phyloP scores from a whole-genome alignment of 2,329 filamentous ascomycete genomes.

The Trichophyton rubrum region DNA sequence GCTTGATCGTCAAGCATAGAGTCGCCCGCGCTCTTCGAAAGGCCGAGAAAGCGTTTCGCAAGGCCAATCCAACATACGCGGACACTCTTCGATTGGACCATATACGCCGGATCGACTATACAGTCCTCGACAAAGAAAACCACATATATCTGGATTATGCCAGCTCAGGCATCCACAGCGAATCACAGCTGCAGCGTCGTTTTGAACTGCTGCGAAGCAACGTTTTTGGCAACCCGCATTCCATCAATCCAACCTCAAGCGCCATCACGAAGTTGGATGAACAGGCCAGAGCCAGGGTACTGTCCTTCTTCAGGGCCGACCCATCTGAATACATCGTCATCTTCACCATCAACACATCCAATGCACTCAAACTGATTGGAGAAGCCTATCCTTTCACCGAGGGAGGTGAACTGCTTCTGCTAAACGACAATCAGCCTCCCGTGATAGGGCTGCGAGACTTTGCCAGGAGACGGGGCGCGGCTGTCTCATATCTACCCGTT shows the following conservation, averaged over 20 bases:
- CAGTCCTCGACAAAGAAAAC: conserved; percentile 6
- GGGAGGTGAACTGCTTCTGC: conserved; percentile 42
- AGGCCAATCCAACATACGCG: conserved; percentile 7
- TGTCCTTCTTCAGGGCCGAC: conserved; percentile 47
- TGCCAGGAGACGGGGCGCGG: conserved; percentile 8
- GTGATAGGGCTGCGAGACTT: conserved; percentile 46
- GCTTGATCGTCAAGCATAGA: not conserved
- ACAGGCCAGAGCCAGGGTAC: conserved; percentile 40
- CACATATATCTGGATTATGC: conserved; percentile 12
- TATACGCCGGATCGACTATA: conserved; percentile 7
- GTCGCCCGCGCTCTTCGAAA: not conserved
- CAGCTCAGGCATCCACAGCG: conserved; percentile 8
- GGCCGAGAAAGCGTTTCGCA: conserved; percentile 7
- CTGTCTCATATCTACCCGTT: conserved; percentile 7
- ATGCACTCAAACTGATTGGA: conserved; percentile 48
- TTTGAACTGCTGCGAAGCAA: conserved; percentile 23
- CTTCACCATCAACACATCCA: conserved; percentile 51
- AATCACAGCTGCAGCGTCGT: conserved; percentile 11
- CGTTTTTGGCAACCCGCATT: conserved; percentile 59
- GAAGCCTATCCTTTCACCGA: conserved; percentile 10
- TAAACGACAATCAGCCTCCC: conserved; percentile 49
- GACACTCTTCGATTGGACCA: conserved; percentile 8
- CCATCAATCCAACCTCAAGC: conserved; percentile 39
- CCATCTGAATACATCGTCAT: conserved; percentile 49
- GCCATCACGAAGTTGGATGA: conserved; percentile 41